Evolutionary conservation across 176 grass and related monocot species (phyloP).

Genomic region (Coix lacrymajobi): DNA sequence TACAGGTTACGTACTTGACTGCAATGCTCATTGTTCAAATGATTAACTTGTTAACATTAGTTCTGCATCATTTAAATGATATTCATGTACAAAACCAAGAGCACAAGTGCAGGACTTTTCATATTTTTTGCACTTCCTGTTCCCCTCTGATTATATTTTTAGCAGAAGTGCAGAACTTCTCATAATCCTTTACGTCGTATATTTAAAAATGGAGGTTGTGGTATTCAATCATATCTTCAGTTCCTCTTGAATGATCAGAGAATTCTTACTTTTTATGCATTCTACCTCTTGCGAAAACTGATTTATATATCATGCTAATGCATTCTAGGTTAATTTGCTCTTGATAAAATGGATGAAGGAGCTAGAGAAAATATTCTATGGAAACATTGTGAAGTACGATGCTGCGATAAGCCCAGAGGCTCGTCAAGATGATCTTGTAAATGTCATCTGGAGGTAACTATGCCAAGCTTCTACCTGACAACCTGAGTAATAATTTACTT

Average conservation of each 20-base stretch:
- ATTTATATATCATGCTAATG: background rate
- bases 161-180: slow-evolving; percentile 4
- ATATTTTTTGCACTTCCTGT: background rate
- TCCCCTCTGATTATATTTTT: too few species aligned
- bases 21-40: background rate
- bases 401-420: slow-evolving; percentile 67
- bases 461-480: background rate
- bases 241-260: slow-evolving; percentile 12
- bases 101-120: background rate
- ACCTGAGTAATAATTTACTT: background rate
- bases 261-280: slow-evolving; percentile 4
- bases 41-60: slow-evolving; percentile 12
- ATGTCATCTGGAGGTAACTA: slow-evolving; percentile 91
- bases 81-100: background rate
- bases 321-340: slow-evolving; percentile 84
- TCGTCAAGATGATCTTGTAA: slow-evolving; percentile 81
- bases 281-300: slow-evolving; percentile 1
- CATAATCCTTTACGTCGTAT: background rate
- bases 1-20: background rate
- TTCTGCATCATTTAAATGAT: background rate
- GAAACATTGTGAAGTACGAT: slow-evolving; percentile 96
- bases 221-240: slow-evolving; percentile 5
- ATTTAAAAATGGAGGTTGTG: background rate
- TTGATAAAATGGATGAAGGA: slow-evolving; percentile 99
- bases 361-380: slow-evolving; percentile 99